Percentiles rank a stretch among this genome's conserved stretches.
Evolutionary conservation across 306 rosid species (phyloP).

Genomic region (Quercus agrifolia): DNA sequence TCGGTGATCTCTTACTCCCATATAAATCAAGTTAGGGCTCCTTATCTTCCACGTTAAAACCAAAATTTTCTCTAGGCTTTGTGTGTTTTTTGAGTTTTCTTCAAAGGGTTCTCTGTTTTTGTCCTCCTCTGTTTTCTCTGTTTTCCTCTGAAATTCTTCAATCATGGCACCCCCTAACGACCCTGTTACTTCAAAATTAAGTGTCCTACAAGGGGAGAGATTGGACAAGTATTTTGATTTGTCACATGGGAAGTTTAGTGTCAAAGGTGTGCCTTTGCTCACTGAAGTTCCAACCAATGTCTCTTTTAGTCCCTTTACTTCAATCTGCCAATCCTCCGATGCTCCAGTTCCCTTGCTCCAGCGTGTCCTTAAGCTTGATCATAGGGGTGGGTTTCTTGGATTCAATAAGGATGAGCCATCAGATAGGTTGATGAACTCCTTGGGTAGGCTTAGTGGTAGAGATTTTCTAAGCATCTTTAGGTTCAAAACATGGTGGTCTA

Average conservation of each 20-base stretch:
- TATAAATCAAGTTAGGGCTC: not conserved
- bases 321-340: slow-evolving; percentile 35
- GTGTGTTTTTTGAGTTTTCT: not conserved
- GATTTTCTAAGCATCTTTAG: slow-evolving; percentile 68
- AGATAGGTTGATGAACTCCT: slow-evolving; percentile 52
- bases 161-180: slow-evolving; percentile 70
- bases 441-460: slow-evolving; percentile 55
- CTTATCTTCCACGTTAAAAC: not conserved
- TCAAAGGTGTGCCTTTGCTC: slow-evolving; percentile 54
- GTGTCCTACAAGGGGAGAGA: slow-evolving; percentile 6
- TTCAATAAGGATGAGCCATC: slow-evolving; percentile 45
- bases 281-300: slow-evolving; percentile 65
- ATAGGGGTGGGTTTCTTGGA: slow-evolving; percentile 80
- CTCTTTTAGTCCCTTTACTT: slow-evolving; percentile 53
- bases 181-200: slow-evolving; percentile 14
- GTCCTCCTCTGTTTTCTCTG: not conserved
- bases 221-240: slow-evolving; percentile 38
- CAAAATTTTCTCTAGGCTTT: not conserved
- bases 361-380: slow-evolving; percentile 42
- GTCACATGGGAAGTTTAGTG: slow-evolving; percentile 42
- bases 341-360: slow-evolving; percentile 56
- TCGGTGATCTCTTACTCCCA: not conserved
- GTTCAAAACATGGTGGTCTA: slow-evolving; percentile 98
- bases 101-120: not conserved
- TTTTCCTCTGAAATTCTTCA: slow-evolving; percentile 11